phyloP scores from a whole-genome alignment of 2,329 filamentous ascomycete species.

The Venturia effusa region DNA sequence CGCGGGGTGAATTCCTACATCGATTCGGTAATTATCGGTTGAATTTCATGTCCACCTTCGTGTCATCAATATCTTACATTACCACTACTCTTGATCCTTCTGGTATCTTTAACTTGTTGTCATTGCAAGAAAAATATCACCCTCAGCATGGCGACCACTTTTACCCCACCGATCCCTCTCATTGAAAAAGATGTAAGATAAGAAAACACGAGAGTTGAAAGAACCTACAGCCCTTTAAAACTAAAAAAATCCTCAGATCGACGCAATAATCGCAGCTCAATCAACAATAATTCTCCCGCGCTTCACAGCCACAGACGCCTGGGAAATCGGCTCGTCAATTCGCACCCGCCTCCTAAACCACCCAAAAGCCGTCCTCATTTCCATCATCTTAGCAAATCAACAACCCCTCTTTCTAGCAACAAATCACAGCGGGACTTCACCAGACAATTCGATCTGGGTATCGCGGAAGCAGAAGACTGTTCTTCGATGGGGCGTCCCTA shows the following conservation, averaged over 20 bases:
- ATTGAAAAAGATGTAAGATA: conserved; percentile 1
- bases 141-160: background rate
- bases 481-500: conserved; percentile 56
- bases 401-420: conserved; percentile 61
- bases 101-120: background rate
- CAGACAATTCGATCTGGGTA: conserved; percentile 57
- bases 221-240: too few species aligned
- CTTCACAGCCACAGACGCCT: conserved; percentile 56
- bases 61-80: background rate
- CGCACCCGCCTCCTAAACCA: conserved; percentile 50
- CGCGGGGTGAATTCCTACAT: background rate
- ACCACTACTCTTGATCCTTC: background rate
- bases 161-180: background rate
- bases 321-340: conserved; percentile 53
- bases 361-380: conserved; percentile 47
- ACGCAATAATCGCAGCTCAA: background rate
- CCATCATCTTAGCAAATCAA: conserved; percentile 50
- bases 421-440: conserved; percentile 54
- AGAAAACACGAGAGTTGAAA: too few species aligned
- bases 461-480: conserved; percentile 61
- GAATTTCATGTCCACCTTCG: too few species aligned
- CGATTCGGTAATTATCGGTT: too few species aligned
- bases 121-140: too few species aligned
- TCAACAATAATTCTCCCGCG: conserved; percentile 30
- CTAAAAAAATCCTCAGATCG: background rate